Conservation (phyloP, 2,329 filamentous ascomycete genomes). For the Lachnellula cervina region DNA sequence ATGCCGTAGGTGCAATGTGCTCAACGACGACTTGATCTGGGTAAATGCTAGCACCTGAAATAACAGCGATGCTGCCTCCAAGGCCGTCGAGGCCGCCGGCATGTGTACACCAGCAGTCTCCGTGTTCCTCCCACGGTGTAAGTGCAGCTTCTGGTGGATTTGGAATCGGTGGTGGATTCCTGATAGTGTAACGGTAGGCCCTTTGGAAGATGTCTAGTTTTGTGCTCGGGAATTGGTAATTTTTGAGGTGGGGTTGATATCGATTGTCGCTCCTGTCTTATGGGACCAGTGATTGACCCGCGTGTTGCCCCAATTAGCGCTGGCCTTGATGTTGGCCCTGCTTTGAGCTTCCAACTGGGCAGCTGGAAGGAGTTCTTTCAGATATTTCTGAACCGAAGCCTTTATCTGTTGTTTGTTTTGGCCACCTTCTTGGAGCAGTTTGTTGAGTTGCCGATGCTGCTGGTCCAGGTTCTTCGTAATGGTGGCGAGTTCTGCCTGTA, state of each 20-base stretch:
- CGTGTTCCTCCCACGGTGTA: conserved; percentile 66
- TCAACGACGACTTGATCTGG: conserved; percentile 69
- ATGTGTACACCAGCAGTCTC: conserved; percentile 82
- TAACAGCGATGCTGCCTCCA: conserved; percentile 61
- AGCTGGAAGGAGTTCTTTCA: conserved; percentile 16
- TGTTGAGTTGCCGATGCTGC: conserved; percentile 9
- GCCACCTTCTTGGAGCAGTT: conserved; percentile 9
- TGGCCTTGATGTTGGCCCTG: conserved; percentile 20
- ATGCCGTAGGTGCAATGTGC: conserved; percentile 60
- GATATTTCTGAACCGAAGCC: conserved; percentile 11
- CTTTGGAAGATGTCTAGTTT: conserved; percentile 24
- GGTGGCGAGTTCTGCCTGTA: conserved; percentile 17
- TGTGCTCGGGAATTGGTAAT: conserved; percentile 37
- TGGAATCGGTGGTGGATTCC: conserved; percentile 20
- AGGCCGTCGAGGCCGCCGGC: conserved; percentile 38
- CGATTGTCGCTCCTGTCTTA: conserved; percentile 61
- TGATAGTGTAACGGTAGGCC: conserved; percentile 21
- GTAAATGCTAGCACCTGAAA: conserved; percentile 52
- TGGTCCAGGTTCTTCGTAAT: conserved; percentile 14
- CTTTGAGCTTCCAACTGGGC: conserved; percentile 27
- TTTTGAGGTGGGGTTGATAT: conserved; percentile 55
- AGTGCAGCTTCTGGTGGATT: conserved; percentile 54
- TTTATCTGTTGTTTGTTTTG: conserved; percentile 16
- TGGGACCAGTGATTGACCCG: conserved; percentile 70
- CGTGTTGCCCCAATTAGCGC: conserved; percentile 9